Percentiles rank a stretch among this genome's conserved stretches.
Evolutionary conservation across 805 yeast genomes (phyloP).

Genomic region (Wickerhamiella australiensis): DNA sequence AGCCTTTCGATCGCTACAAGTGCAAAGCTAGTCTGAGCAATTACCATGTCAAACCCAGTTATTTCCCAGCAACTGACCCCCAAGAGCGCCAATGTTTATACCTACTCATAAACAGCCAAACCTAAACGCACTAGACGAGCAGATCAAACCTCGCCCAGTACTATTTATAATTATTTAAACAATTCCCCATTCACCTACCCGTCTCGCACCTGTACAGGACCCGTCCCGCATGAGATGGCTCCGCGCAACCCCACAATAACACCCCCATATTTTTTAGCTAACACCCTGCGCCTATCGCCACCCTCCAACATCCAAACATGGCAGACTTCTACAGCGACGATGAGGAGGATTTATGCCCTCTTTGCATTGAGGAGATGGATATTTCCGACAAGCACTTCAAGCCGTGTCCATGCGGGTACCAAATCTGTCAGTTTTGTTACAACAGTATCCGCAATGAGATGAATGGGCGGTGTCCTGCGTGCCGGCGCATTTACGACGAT

Average conservation of each 20-base stretch:
- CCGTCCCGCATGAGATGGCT: no score
- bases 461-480: slow-evolving; percentile 96
- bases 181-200: no score
- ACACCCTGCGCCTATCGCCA: background rate
- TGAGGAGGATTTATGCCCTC: slow-evolving; percentile 74
- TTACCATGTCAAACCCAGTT: no score
- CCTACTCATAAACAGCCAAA: no score
- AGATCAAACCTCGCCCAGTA: no score
- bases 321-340: slow-evolving; percentile 36
- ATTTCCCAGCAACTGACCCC: no score
- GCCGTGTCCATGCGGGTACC: slow-evolving; percentile 99
- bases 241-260: background rate
- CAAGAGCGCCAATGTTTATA: no score
- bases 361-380: slow-evolving; percentile 97
- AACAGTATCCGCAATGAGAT: slow-evolving; percentile 93
- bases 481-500: slow-evolving; percentile 89
- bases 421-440: slow-evolving; percentile 95
- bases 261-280: background rate
- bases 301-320: slow-evolving; percentile 2
- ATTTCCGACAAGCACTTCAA: slow-evolving; percentile 89
- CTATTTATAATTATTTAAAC: background rate
- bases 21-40: no score
- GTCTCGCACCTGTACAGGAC: no score
- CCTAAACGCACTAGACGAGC: no score
- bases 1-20: no score